Base-by-base conservation (phyloP, 2,329 filamentous ascomycete species). In the Purpureocillium takamizusanense region DNA sequence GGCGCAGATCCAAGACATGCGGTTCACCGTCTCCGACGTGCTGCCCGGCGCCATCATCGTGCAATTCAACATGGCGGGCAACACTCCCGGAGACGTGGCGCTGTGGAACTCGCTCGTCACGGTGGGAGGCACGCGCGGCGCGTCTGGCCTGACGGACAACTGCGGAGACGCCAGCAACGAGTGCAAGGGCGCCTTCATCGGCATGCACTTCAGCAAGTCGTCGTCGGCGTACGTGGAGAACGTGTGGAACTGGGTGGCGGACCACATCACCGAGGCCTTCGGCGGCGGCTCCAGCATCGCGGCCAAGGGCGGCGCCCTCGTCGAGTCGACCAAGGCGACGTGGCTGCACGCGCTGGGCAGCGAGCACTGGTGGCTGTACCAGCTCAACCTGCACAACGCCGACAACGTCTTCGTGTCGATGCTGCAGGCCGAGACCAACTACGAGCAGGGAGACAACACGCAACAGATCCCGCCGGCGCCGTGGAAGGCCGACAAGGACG, bases 301-400 rank as follows among this genome's bases (percentile, higher is more conserved):
- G 4, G 65, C 56, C 27, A 74, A 70, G 32, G 66, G 72, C 12
- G 69, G 70, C 25, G 50, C 65, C 0, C 55, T 72, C 3, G 55
- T 70, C 31, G 65, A 74, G 46, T 63, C 62, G 13, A 63, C 61
- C 13, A 57, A 60, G 7, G 67, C 68, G 3, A 71, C 66, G 16
- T 78, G 74, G 74, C 56, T 78, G 28, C 47, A 52, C 32, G 54
- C 48, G 6, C 25, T 55, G 34, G 69, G 74, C 3, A 69, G 63
- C 33, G 75, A 79, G 57, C 75, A 79, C 52, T 69, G 67, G 56
- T 68, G 69, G 53, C 54, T 78, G 35, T 79, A 78, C 56, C 72
- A 78, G 54, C 68, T 76, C 46, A 71, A 75, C 44, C 53, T 77
- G 37, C 59, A 63, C 35, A 56, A 59, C 28, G 70, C 72, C 1